Percentiles rank a stretch among this genome's conserved stretches.
Conservation (phyloP, 495 filamentous ascomycete genomes). For the Aspergillus asperescens region DNA sequence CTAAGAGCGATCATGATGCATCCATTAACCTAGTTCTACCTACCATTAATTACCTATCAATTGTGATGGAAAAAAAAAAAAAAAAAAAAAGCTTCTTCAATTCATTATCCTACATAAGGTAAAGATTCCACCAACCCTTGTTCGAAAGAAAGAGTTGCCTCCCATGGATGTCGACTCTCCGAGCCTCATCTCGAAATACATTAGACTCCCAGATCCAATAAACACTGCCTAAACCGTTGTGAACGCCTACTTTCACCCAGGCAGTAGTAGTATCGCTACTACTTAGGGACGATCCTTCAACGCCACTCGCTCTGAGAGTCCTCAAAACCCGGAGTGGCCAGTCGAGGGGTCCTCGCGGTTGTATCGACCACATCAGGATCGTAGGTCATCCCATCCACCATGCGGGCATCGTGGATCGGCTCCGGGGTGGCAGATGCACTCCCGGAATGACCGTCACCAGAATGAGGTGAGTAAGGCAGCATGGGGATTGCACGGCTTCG, state of each 20-base stretch:
- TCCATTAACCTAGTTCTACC: no score
- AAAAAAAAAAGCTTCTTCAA: background rate
- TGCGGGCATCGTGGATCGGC: slow-evolving; percentile 41
- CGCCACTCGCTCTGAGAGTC: background rate
- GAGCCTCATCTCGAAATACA: background rate
- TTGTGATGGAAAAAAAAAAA: background rate
- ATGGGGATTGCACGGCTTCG: slow-evolving; percentile 25
- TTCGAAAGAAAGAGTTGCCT: background rate
- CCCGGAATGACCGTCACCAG: slow-evolving; percentile 27
- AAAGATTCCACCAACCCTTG: background rate
- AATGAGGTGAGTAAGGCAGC: slow-evolving; percentile 12
- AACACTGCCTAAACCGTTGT: background rate
- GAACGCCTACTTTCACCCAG: background rate
- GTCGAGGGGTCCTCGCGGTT: slow-evolving; percentile 40
- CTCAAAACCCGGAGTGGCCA: slow-evolving; percentile 25
- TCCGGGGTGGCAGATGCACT: slow-evolving; percentile 34
- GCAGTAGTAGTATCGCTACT: background rate
- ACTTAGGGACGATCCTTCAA: background rate
- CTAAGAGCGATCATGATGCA: no score
- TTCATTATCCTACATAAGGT: slow-evolving; percentile 3
- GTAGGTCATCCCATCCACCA: slow-evolving; percentile 54
- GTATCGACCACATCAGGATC: slow-evolving; percentile 51
- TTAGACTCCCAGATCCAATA: background rate
- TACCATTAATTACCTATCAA: no score
- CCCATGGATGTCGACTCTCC: background rate